Base-by-base conservation (phyloP, 1,284 basidiomycete species). In the Cystobasidiaceae sp. region DNA sequence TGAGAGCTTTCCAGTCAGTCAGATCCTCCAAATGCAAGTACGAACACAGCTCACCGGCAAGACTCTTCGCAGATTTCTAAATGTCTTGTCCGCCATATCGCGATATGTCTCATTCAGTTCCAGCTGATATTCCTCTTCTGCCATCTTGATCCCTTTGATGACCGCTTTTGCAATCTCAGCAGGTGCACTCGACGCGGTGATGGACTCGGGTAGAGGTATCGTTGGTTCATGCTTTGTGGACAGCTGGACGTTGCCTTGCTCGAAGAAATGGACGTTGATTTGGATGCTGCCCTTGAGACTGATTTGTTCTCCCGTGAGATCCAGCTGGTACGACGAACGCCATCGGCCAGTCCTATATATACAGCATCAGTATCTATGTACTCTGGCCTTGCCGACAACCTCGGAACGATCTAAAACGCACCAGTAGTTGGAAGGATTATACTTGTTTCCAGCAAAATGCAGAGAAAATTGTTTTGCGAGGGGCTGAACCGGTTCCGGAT, bases 191-290 rank as follows among this genome's bases (percentile, higher is more conserved):
- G 82, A 79, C 2, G 81, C 78, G 2, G 80, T 75, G 44, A 86
- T 78, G 0, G 82, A 27, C 15, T 83, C 75, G 2, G 89, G 86
- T 39, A 90, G 81, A 4, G 81, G 77, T 71, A 91, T 81, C 6
- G 84, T 82, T 37, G 88, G 77, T 15, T 79, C 79, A 74, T 91
- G 87, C 2, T 81, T 84, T 6, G 92, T 88, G 25, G 85, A 81
- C 33, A 97, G 82, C 83, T 96, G 93, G 32, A 94, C 90, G 88
- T 94, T 74, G 44, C 93, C 93, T 77, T 94, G 91, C 77, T 97
- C 93, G 74, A 92, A 97, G 75, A 97, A 97, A 76, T 97, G 93
- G 25, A 94, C 87, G 73, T 92, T 89, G 49, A 91, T 83, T 21
- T 86, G 78, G 28, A 93, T 84, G 69, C 80, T 84, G 0, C 91